Evolutionary conservation across 2,329 filamentous ascomycete genomes (phyloP).

Genomic region (Aspergillus piperis): DNA sequence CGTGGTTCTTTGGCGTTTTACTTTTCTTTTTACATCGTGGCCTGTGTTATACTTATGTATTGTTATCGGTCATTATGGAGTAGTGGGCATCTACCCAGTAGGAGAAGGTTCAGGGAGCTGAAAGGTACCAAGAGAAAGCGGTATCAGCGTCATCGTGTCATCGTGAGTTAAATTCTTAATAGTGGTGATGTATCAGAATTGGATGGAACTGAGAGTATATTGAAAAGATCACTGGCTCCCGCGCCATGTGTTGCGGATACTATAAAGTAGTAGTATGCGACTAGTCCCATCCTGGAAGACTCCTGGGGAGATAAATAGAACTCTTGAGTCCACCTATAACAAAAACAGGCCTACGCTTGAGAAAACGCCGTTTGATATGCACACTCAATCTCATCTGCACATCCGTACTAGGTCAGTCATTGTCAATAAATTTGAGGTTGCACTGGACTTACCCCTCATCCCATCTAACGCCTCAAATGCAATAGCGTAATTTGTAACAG

Average conservation of each 20-base stretch:
- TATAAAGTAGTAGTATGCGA: not conserved
- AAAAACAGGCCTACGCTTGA: conserved; percentile 20
- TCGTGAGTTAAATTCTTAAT: too few relatives aligned
- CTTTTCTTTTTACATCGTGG: too few relatives aligned
- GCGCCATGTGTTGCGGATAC: not conserved
- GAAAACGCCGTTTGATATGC: conserved; percentile 46
- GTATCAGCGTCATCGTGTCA: too few relatives aligned
- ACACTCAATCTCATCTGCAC: conserved; percentile 45
- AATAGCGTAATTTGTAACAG: conserved; percentile 43
- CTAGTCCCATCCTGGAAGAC: not conserved
- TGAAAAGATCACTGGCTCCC: not conserved
- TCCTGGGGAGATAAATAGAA: conserved; percentile 3
- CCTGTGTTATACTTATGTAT: too few relatives aligned
- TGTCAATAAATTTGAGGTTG: not conserved
- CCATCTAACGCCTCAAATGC: conserved; percentile 47
- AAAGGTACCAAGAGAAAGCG: too few relatives aligned
- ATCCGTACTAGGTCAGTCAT: not conserved
- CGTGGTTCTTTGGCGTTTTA: too few relatives aligned
- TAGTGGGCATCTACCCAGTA: too few relatives aligned
- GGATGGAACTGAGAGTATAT: not conserved
- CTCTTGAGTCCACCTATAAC: not conserved
- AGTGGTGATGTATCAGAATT: too few relatives aligned
- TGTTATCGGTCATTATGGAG: too few relatives aligned
- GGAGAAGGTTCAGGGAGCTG: too few relatives aligned
- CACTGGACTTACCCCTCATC: conserved; percentile 42